Evolutionary conservation across 1,284 basidiomycete species (phyloP).

Genomic region (Cutaneotrichosporon arboriforme): DNA sequence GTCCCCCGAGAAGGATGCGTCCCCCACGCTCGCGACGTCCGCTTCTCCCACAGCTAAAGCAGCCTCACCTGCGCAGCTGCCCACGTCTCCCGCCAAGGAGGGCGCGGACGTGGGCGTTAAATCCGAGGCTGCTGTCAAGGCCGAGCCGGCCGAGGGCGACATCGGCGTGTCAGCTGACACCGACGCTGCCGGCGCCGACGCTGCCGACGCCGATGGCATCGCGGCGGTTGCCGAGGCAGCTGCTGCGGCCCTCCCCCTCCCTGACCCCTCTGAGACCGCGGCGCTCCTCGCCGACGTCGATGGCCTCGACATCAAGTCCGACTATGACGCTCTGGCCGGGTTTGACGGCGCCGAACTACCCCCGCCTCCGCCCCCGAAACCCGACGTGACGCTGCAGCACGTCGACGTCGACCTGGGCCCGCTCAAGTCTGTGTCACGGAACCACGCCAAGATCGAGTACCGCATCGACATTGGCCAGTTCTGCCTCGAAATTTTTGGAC

Average conservation of each 20-base stretch:
- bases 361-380: slow-evolving; percentile 34
- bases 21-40: not conserved
- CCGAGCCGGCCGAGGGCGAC: too few relatives aligned
- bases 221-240: not conserved
- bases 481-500: slow-evolving; percentile 81
- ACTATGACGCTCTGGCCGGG: slow-evolving; percentile 6
- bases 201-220: not conserved
- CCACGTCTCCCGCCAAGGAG: too few relatives aligned
- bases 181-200: not conserved
- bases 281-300: not conserved
- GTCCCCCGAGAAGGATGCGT: not conserved
- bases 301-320: slow-evolving; percentile 14
- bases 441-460: slow-evolving; percentile 90
- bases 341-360: slow-evolving; percentile 4
- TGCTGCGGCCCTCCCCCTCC: not conserved
- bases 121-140: too few relatives aligned
- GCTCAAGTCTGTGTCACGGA: slow-evolving; percentile 90
- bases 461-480: slow-evolving; percentile 61
- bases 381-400: slow-evolving; percentile 46
- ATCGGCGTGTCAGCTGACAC: not conserved
- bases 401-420: slow-evolving; percentile 96
- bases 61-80: not conserved
- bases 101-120: too few relatives aligned
- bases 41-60: not conserved
- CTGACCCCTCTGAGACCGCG: not conserved